Conservation (phyloP, 2,329 filamentous ascomycete genomes). For the Thermomyces lanuginosus region DNA sequence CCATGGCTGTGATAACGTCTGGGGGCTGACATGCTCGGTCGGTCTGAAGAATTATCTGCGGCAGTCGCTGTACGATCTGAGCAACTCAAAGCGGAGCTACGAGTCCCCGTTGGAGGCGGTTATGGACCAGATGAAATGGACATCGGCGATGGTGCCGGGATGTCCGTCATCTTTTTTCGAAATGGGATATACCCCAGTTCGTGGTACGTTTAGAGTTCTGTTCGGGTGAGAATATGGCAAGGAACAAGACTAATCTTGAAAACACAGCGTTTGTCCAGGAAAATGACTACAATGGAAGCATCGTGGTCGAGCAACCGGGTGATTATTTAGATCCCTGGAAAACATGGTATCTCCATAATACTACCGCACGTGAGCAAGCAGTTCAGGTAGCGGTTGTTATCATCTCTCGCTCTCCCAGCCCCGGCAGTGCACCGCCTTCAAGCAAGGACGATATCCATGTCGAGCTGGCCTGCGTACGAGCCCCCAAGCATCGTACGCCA, state of each 20-base stretch:
- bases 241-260: slow-evolving; percentile 2
- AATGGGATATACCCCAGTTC: slow-evolving; percentile 17
- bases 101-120: slow-evolving; percentile 15
- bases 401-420: slow-evolving; percentile 18
- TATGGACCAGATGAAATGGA: slow-evolving; percentile 13
- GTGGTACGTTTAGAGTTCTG: slow-evolving; percentile 12
- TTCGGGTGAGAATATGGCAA: not conserved
- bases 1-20: slow-evolving; percentile 24
- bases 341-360: slow-evolving; percentile 21
- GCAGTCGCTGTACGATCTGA: slow-evolving; percentile 13
- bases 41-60: slow-evolving; percentile 17
- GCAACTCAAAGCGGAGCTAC: slow-evolving; percentile 14
- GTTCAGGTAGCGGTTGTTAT: slow-evolving; percentile 23
- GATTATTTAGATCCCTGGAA: slow-evolving; percentile 16
- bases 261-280: slow-evolving; percentile 19
- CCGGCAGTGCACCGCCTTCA: slow-evolving; percentile 11
- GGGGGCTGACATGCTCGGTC: slow-evolving; percentile 17
- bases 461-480: slow-evolving; percentile 22
- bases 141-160: slow-evolving; percentile 7
- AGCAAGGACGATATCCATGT: slow-evolving; percentile 18
- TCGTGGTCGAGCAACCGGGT: slow-evolving; percentile 16
- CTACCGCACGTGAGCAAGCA: slow-evolving; percentile 18
- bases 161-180: slow-evolving; percentile 20
- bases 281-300: slow-evolving; percentile 11
- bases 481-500: slow-evolving; percentile 10